Evolutionary conservation across 2,329 filamentous ascomycete species (phyloP), one percentile per base, ranked within the genome.

Genomic region (Cryphonectria radicalis): DNA sequence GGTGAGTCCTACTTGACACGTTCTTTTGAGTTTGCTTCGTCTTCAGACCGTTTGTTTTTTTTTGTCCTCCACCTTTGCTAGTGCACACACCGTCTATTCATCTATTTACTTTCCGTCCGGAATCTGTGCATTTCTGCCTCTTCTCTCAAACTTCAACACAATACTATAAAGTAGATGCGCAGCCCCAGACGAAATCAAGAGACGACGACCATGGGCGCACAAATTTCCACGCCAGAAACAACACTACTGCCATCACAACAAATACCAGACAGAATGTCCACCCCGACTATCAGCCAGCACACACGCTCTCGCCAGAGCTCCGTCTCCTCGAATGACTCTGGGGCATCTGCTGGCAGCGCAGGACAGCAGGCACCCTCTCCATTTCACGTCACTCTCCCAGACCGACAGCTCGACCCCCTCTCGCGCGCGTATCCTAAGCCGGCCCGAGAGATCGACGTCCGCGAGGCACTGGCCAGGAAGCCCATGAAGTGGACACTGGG

Each of bases 341-440:
- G 62, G 2, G 66, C 68, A n/a, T 72, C 70, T 11, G 69, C 68
- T 32, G 66, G 40, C 66, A 65, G 42, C 66, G 66, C 69, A 17
- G 71, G 66, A 19, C 59, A 67, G 37, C 68, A 65, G 42, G 65
- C 25, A 60, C 10, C 70, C 70, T 35, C 62, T 8, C 19, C 63
- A 57, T 25, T 35, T 40, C 10, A 57, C 59, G 8, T 53, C 66
- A 7, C 32, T 25, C 60, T 66, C 1, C 32, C 63, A 5, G 50
- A 37, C 25, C 60, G 60, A 37, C 69, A 70, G 37, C 67, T 74
- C 22, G 81, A 83, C 73, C 78, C 80, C 6, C 74, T 85, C 17
- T 76, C 77, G 19, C 81, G 81, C 32, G 72, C 77, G 3, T 86
- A 81, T 73, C 82, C 83, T 65, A 81, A 82, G 76, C 84, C 84